Evolutionary conservation across 2,329 filamentous ascomycete species (phyloP).

Genomic region (Pseudogymnoascus sp.): DNA sequence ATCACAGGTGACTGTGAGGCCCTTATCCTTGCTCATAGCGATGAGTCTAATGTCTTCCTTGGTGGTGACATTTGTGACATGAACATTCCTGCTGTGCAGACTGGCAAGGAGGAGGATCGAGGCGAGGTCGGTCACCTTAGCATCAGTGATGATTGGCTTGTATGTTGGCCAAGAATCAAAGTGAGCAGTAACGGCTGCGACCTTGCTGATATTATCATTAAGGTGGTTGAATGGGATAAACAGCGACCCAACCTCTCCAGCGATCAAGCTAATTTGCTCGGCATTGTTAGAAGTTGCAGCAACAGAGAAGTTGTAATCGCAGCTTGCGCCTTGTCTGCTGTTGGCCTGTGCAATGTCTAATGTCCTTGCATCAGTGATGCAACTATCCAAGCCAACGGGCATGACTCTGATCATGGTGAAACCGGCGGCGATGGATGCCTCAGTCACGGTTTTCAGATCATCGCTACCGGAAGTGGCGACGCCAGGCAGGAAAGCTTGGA

Average conservation of each 20-base stretch:
- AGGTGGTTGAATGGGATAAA: constrained; percentile 76
- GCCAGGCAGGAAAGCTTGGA: constrained; percentile 72
- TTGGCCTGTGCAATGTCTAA: constrained; percentile 65
- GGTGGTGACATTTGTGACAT: constrained; percentile 72
- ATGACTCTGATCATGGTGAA: constrained; percentile 77
- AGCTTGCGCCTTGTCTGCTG: constrained; percentile 57
- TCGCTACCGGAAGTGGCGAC: constrained; percentile 55
- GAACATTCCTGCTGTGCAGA: constrained; percentile 68
- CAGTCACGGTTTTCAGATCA: constrained; percentile 63
- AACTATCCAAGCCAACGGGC: constrained; percentile 64
- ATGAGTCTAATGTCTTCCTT: constrained; percentile 74
- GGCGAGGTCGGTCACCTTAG: constrained; percentile 72
- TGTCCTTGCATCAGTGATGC: constrained; percentile 64
- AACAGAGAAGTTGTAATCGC: constrained; percentile 75
- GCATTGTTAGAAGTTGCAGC: constrained; percentile 65
- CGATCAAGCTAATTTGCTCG: constrained; percentile 64
- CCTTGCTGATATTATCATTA: constrained; percentile 76
- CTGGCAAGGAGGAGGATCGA: constrained; percentile 71
- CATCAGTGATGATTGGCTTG: constrained; percentile 76
- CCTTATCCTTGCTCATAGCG: constrained; percentile 70
- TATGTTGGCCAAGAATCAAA: constrained; percentile 69
- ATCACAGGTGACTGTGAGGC: constrained; percentile 74
- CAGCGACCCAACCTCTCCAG: constrained; percentile 66
- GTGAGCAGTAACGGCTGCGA: constrained; percentile 69
- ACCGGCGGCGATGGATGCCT: constrained; percentile 64